These are phyloP conservation scores for Suillus lakei DNA, from an alignment of 768 basidiomycete species.

Conservation along the genomic window DNA sequence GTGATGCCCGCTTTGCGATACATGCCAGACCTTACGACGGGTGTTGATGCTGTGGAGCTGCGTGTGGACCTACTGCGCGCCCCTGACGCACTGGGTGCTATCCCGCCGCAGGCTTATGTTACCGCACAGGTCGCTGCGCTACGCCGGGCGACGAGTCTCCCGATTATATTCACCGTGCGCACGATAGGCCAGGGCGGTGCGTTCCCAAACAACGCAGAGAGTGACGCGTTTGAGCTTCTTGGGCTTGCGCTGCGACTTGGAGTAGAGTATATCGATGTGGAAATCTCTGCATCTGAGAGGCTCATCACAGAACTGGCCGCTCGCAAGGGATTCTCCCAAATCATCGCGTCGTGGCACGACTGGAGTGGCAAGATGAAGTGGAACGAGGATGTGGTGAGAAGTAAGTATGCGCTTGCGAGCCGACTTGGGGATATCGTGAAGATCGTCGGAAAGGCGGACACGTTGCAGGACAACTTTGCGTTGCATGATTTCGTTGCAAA, in stretches of 20 bases:
- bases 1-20: slow-evolving; percentile 67
- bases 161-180: slow-evolving; percentile 91
- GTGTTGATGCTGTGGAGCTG: slow-evolving; percentile 93
- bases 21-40: slow-evolving; percentile 76
- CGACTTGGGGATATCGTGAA: slow-evolving; percentile 88
- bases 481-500: slow-evolving; percentile 73
- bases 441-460: slow-evolving; percentile 84
- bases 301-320: slow-evolving; percentile 60
- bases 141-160: slow-evolving; percentile 76
- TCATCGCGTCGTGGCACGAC: slow-evolving; percentile 96
- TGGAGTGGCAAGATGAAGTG: slow-evolving; percentile 87
- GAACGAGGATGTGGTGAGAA: slow-evolving; percentile 66
- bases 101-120: slow-evolving; percentile 76
- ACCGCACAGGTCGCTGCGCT: slow-evolving; percentile 79
- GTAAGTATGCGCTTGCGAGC: slow-evolving; percentile 70
- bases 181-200: slow-evolving; percentile 89
- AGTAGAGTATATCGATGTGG: slow-evolving; percentile 93
- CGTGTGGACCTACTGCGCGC: slow-evolving; percentile 86
- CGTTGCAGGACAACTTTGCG: slow-evolving; percentile 77
- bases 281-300: slow-evolving; percentile 74
- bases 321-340: slow-evolving; percentile 72
- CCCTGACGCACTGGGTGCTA: slow-evolving; percentile 50
- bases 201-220: slow-evolving; percentile 79
- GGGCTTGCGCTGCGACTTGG: slow-evolving; percentile 80
- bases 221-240: slow-evolving; percentile 77